A percentile compares a stretch with the other conserved stretches of the same genome.
Conservation (phyloP, 345 rosid genomes). For the Brassica nigra region DNA sequence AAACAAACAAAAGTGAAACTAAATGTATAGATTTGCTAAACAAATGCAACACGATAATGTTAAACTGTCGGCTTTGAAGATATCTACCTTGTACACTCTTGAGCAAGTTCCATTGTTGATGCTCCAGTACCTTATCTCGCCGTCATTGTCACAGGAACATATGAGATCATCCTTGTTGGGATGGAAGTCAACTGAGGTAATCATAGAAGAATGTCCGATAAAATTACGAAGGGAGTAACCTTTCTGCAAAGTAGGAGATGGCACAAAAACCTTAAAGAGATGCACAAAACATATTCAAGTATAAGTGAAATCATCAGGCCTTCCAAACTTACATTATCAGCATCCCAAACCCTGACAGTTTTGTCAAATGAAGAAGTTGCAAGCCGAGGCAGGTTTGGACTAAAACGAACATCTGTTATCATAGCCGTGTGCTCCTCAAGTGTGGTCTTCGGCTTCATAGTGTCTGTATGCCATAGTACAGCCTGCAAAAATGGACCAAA, state of each 20-base stretch:
- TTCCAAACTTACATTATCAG: slow-evolving; percentile 68
- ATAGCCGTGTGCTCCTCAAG: slow-evolving; percentile 81
- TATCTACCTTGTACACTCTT: slow-evolving; percentile 75
- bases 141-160: slow-evolving; percentile 90
- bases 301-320: slow-evolving; percentile 16
- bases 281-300: slow-evolving; percentile 12
- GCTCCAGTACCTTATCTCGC: slow-evolving; percentile 96
- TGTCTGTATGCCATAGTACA: slow-evolving; percentile 79
- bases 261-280: slow-evolving; percentile 12
- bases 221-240: slow-evolving; percentile 81
- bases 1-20: not conserved
- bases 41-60: not conserved
- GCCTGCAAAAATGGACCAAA: slow-evolving; percentile 57
- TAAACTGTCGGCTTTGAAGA: not conserved
- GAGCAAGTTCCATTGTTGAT: slow-evolving; percentile 76
- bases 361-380: slow-evolving; percentile 98
- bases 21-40: not conserved
- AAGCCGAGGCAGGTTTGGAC: slow-evolving; percentile 84
- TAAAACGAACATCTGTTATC: slow-evolving; percentile 94
- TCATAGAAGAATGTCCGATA: slow-evolving; percentile 73
- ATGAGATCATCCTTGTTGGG: slow-evolving; percentile 87
- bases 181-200: slow-evolving; percentile 89
- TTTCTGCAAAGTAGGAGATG: slow-evolving; percentile 58
- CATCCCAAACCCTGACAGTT: slow-evolving; percentile 98
- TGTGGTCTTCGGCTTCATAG: slow-evolving; percentile 65